Evolutionary conservation across 2,329 filamentous ascomycete genomes (phyloP), one percentile per base, ranked within the genome.

Genomic region (Ophiognomonia clavigignenti-juglandacearum): DNA sequence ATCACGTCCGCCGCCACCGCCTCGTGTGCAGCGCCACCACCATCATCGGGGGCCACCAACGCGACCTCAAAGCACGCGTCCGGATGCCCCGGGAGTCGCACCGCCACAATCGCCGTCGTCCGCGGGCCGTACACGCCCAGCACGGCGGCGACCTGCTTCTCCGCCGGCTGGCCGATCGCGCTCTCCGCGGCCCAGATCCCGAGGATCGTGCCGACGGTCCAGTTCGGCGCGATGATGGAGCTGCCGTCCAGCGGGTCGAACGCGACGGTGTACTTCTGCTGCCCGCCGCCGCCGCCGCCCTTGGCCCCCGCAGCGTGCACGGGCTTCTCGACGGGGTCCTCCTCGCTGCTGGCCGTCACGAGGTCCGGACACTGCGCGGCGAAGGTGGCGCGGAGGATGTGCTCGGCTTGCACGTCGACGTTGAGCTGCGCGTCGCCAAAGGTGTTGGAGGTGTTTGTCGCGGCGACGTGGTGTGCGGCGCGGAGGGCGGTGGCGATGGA

Each of bases 201-300:
- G 14, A 82, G 62, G 50, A 84, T 83, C 39, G 78, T 73, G 19
- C 77, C 77, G 8, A 80, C 77, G 1, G 73, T 69, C 76, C 76
- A 80, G 57, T 80, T 80, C 1, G 77, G 68, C 1, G 67, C 73
- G 36, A 80, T 78, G 55, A 80, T 80, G 52, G 76, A 82, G 60
- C 75, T 80, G 10, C 80, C 80, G 54, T 84, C 80, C 0, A 84
- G 70, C 0, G 80, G 80, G 54, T 84, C 80, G 54, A 83, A 84
- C 0, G 78, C 79, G 8, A 82, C 62, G 0, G 78, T 74, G 61
- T 83, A 83, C 23, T 64, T 57, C 54, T 80, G 74, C 3, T 29
- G 10, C 23, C 6, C 27, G 10, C 23, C n/a, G 32, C 10, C 19
- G 2, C 20, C 14, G 2, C 19, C 39, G 2, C 11, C 40, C 2